Percentiles rank a stretch among this genome's conserved stretches.
Conservation (phyloP, 1,284 basidiomycete species). For the Malassezia vespertilionis region DNA sequence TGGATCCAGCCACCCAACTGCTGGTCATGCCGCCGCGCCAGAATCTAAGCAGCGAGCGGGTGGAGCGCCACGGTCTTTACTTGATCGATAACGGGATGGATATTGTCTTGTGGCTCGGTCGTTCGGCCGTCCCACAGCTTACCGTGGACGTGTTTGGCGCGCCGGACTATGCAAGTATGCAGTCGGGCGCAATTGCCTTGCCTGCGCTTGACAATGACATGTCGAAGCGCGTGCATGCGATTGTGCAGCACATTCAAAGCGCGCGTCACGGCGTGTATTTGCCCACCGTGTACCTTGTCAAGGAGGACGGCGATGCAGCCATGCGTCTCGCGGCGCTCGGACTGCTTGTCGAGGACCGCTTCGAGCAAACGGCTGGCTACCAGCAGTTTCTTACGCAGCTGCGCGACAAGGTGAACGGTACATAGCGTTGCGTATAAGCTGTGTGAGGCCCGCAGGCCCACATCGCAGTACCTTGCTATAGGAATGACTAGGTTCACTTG, state of each 20-base stretch:
- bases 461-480: no score
- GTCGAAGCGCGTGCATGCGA: conserved; percentile 80
- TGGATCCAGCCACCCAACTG: conserved; percentile 17
- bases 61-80: conserved; percentile 91
- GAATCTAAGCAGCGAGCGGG: conserved; percentile 79
- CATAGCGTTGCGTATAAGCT: no score
- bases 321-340: conserved; percentile 88
- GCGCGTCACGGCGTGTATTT: conserved; percentile 74
- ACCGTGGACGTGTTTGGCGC: conserved; percentile 88
- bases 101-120: conserved; percentile 93
- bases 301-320: conserved; percentile 85
- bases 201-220: conserved; percentile 81
- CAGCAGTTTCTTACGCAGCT: conserved; percentile 65
- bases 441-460: no score
- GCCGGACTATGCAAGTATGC: conserved; percentile 72
- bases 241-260: conserved; percentile 84
- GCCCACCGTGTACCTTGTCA: conserved; percentile 91
- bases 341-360: conserved; percentile 85
- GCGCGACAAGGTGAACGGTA: conserved; percentile 28
- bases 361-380: conserved; percentile 87
- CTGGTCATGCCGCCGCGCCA: conserved; percentile 72
- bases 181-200: conserved; percentile 85
- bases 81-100: conserved; percentile 95
- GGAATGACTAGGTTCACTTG: no score
- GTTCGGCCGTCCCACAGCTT: conserved; percentile 88